A percentile compares a stretch with the other conserved stretches of the same genome.
phyloP scores from a whole-genome alignment of 176 grass and related monocot genomes.

The Eragrostis curvula region DNA sequence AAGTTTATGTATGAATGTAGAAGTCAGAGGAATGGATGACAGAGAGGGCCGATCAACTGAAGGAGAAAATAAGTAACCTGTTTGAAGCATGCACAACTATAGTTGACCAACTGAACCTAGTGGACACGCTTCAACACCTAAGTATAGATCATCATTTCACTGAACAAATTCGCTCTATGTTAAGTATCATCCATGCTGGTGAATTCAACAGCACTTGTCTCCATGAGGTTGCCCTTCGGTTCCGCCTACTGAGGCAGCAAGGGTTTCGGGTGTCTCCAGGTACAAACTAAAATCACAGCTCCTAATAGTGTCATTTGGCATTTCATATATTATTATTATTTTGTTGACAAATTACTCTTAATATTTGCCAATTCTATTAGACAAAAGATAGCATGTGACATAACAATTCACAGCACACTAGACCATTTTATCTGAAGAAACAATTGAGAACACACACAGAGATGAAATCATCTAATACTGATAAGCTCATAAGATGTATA shows the following conservation, averaged over 20 bases:
- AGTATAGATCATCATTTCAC: slow-evolving; percentile 42
- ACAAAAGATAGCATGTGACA: not conserved
- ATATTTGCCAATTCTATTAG: not conserved
- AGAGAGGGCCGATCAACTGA: slow-evolving; percentile 24
- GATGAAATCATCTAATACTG: not conserved
- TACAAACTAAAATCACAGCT: slow-evolving; percentile 4
- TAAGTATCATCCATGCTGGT: not conserved
- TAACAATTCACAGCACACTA: not conserved
- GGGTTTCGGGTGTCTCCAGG: slow-evolving; percentile 49
- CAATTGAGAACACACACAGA: not conserved
- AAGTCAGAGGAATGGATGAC: slow-evolving; percentile 32
- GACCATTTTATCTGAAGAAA: not conserved
- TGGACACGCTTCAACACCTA: slow-evolving; percentile 42
- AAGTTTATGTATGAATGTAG: slow-evolving; percentile 16
- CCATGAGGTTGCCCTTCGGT: slow-evolving; percentile 42
- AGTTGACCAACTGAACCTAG: slow-evolving; percentile 29
- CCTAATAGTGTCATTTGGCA: not conserved
- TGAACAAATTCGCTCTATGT: not conserved
- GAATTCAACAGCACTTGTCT: slow-evolving; percentile 31
- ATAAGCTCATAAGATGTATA: not conserved
- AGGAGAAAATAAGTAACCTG: slow-evolving; percentile 23
- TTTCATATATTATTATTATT: not conserved
- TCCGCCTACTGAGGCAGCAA: slow-evolving; percentile 40
- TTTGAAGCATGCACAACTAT: not conserved
- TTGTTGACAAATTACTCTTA: not conserved